These are phyloP conservation scores for Mortierella sp. DNA, from an alignment of 371 early-diverging fungal species.

Conservation along the genomic window DNA sequence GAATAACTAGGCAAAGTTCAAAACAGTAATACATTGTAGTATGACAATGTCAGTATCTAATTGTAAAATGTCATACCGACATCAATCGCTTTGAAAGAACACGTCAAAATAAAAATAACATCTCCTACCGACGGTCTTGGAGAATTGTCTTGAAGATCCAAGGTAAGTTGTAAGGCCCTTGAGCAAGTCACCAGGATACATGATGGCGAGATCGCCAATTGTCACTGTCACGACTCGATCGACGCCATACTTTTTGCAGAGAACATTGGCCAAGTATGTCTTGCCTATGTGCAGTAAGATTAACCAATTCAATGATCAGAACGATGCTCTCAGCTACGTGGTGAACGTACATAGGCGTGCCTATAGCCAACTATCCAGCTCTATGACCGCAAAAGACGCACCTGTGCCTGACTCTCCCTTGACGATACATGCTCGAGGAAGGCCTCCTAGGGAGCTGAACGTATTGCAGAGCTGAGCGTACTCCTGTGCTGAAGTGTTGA, in stretches of 20 bases:
- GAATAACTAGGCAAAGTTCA: conserved; percentile 45
- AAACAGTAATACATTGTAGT: neutral
- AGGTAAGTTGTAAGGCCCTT: conserved; percentile 47
- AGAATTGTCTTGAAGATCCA: conserved; percentile 19
- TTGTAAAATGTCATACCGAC: no score
- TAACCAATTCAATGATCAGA: neutral
- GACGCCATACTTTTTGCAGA: conserved; percentile 30
- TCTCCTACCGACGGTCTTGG: conserved; percentile 29
- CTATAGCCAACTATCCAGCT: no score
- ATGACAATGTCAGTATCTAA: neutral
- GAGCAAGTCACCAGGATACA: conserved; percentile 51
- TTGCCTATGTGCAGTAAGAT: conserved; percentile 20
- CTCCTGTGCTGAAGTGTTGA: conserved; percentile 23
- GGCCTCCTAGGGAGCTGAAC: conserved; percentile 36
- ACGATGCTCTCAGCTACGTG: neutral
- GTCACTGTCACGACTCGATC: conserved; percentile 30
- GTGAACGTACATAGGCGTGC: neutral
- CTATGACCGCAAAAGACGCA: neutral
- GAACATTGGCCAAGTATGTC: conserved; percentile 28
- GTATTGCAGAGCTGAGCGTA: conserved; percentile 28
- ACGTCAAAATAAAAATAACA: neutral
- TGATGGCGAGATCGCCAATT: conserved; percentile 45
- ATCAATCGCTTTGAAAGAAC: neutral
- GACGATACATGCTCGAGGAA: conserved; percentile 45
- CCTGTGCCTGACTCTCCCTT: conserved; percentile 54